A percentile compares a stretch with the other conserved stretches of the same genome.
Evolutionary conservation across 208 protist species (phyloP).

Genomic region (Acanthamoeba healyi): DNA sequence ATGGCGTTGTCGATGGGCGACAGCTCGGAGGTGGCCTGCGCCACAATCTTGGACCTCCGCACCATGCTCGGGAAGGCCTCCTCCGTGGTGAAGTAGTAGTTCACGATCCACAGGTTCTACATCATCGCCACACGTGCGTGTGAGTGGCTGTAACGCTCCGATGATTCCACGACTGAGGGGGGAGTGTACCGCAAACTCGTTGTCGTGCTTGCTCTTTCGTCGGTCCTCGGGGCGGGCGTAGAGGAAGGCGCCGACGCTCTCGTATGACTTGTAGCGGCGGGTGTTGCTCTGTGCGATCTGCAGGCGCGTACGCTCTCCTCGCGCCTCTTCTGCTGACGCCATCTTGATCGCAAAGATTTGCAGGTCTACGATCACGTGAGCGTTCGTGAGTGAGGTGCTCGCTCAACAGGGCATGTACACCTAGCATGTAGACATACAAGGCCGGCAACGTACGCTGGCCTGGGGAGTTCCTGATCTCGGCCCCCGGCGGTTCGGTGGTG

Average conservation of each 20-base stretch:
- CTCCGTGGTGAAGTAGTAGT: constrained; percentile 76
- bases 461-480: background rate
- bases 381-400: background rate
- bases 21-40: background rate
- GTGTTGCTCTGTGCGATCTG: background rate
- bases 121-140: too few species aligned
- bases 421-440: background rate
- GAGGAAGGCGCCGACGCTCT: background rate
- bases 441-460: constrained; percentile 6
- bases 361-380: background rate
- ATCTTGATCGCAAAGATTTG: constrained; percentile 64
- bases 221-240: constrained; percentile 48
- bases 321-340: constrained; percentile 13
- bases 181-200: constrained; percentile 37
- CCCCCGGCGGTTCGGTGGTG: constrained; percentile 12
- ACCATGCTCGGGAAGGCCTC: constrained; percentile 79
- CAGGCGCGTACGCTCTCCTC: constrained; percentile 29
- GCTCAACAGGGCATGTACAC: background rate
- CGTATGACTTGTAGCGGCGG: background rate
- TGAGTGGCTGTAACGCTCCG: too few species aligned
- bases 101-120: constrained; percentile 82
- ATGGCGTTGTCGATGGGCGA: constrained; percentile 81
- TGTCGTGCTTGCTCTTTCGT: background rate
- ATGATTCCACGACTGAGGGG: background rate
- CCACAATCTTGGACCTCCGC: constrained; percentile 73